Evolutionary conservation across 1,139 yeast species (phyloP), one percentile per base, ranked within the genome.

Genomic region (Geotrichum histeridarum): DNA sequence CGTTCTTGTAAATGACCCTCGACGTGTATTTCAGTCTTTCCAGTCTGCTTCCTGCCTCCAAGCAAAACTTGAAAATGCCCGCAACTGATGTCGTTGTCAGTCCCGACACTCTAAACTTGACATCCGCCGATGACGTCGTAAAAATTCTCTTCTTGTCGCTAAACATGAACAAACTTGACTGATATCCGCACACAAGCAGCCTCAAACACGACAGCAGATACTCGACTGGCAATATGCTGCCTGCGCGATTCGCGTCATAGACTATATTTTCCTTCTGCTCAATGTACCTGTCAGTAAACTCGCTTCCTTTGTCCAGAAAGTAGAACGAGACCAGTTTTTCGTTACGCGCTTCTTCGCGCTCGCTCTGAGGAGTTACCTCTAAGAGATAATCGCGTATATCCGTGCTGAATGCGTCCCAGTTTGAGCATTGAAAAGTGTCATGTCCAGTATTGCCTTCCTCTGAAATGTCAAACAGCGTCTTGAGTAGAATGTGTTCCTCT

Each of bases 41-140:
- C 6, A 65, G 18, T 22, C 62, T 60, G 33, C 66, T 59, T 11
- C 72, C 72, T 17, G 65, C 59, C 0, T 48, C 53, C 18, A 63
- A 50, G 35, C 65, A 63, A 12, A 51, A 46, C 1, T 58, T 47
- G 6, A 60, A 49, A n/a, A 66, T 46, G 8, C 53, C 55, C 2
- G 54, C 42, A 12, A 61, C 47, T 11, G 60, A 37, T 15, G 54
- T 56, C 5, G 52, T 42, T 2, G 63, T 56, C 31, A 62, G 55
- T 4, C 66, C 67, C 14, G 56, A 50, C 7, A 61, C 50, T 8
- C 66, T 61, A 39, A 54, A 50, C 18, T 51, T 48, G 32, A 48
- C 36, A 8, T 30, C 15, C 1, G 22, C 32, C 12, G 49, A 31
- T 6, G 52, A 42, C 11, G 46, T 45, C 33, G 53, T 44, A 30